phyloP scores from a whole-genome alignment of 179 eudicot genomes.

The Actinidia polygama region DNA sequence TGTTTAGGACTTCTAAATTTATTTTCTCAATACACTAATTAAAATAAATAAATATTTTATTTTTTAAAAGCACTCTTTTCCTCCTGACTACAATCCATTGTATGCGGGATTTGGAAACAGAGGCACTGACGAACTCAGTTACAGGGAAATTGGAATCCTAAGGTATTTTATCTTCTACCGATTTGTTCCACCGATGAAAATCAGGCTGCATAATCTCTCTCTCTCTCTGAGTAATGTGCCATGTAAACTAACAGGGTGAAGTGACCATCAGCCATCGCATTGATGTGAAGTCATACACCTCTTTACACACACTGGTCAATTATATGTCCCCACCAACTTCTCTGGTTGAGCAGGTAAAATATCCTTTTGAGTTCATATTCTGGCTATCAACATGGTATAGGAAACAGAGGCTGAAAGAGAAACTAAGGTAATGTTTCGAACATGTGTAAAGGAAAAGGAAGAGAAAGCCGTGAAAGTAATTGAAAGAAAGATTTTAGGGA shows the following conservation, averaged over 20 bases:
- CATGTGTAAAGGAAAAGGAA: too few relatives aligned
- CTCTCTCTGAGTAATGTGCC: conserved; percentile 8
- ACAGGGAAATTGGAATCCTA: conserved; percentile 93
- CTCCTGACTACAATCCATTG: conserved; percentile 91
- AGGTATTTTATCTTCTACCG: conserved; percentile 51
- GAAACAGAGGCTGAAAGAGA: neutral
- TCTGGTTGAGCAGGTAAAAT: conserved; percentile 76
- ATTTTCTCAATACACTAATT: too few relatives aligned
- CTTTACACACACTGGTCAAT: conserved; percentile 86
- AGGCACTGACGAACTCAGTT: conserved; percentile 96
- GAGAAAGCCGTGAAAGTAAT: too few relatives aligned
- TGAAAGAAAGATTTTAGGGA: too few relatives aligned
- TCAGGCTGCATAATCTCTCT: too few relatives aligned
- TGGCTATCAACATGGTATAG: neutral
- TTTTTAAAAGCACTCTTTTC: conserved; percentile 94
- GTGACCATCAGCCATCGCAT: conserved; percentile 81
- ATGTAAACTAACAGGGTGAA: conserved; percentile 67
- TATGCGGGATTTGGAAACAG: conserved; percentile 97
- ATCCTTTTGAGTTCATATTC: neutral
- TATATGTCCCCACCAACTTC: conserved; percentile 99
- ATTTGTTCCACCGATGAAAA: neutral
- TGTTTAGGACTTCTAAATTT: too few relatives aligned
- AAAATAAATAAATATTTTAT: too few relatives aligned
- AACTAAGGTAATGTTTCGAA: too few relatives aligned
- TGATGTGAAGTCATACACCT: conserved; percentile 88